Conservation (phyloP, 139 green algal genomes). For the Volvox africanus region DNA sequence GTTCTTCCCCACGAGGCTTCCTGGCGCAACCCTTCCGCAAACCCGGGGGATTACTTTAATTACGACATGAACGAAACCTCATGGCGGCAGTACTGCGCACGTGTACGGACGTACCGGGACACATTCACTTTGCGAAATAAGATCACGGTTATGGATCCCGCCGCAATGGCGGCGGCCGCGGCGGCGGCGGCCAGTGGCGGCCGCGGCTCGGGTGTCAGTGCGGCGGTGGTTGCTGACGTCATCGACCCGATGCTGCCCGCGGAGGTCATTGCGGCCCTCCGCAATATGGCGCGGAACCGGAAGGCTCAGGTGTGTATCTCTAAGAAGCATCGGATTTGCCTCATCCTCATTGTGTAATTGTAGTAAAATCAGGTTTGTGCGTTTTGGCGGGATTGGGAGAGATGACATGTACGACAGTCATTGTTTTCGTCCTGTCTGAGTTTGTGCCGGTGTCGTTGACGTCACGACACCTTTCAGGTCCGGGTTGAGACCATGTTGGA, state of each 20-base stretch:
- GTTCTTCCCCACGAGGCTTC: constrained; percentile 77
- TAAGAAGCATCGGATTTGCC: too few species aligned
- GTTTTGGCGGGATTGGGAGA: too few species aligned
- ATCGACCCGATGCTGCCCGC: constrained; percentile 54
- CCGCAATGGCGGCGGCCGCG: not conserved
- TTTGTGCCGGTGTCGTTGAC: too few species aligned
- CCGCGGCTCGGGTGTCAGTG: not conserved
- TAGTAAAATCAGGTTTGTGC: too few species aligned
- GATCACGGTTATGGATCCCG: constrained; percentile 49
- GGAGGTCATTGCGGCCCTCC: constrained; percentile 57
- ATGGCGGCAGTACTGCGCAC: constrained; percentile 83
- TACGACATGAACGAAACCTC: constrained; percentile 78
- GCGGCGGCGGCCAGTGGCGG: not conserved
- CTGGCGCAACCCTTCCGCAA: constrained; percentile 79
- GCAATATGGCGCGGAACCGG: not conserved
- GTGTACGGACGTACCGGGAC: constrained; percentile 68
- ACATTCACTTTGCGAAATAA: constrained; percentile 51
- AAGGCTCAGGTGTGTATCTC: not conserved
- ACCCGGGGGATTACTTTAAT: constrained; percentile 91
- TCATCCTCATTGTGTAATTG: too few species aligned
- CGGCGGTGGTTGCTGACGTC: too few species aligned
- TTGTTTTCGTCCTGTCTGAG: too few species aligned
- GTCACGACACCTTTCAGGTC: too few species aligned
- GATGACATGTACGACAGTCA: too few species aligned
- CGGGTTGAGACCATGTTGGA: too few species aligned